Conservation (phyloP, 2,329 filamentous ascomycete genomes). For the Calycina herbarum region DNA sequence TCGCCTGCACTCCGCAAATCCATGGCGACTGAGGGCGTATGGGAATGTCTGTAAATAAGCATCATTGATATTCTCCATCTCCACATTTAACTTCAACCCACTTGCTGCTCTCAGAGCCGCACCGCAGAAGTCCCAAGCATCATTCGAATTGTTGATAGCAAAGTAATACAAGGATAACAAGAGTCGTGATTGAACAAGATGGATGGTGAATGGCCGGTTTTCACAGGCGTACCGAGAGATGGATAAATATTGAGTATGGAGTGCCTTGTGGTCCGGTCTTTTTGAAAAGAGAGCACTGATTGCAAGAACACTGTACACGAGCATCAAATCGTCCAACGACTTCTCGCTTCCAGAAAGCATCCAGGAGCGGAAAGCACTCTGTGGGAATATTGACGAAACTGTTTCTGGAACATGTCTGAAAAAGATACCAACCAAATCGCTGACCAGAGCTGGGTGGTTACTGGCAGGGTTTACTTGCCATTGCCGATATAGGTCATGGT, state of each 20-base stretch:
- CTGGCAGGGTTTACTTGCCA: constrained; percentile 51
- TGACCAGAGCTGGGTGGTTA: constrained; percentile 48
- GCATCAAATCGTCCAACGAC: constrained; percentile 55
- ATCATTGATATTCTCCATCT: constrained; percentile 51
- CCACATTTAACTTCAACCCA: constrained; percentile 63
- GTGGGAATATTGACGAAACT: constrained; percentile 57
- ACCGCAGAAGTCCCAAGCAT: constrained; percentile 64
- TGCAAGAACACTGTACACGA: constrained; percentile 60
- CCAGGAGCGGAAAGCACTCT: constrained; percentile 54
- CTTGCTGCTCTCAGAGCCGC: constrained; percentile 60
- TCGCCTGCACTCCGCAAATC: constrained; percentile 65
- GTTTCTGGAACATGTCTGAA: constrained; percentile 57
- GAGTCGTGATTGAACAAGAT: constrained; percentile 67
- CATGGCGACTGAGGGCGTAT: constrained; percentile 56
- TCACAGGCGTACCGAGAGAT: constrained; percentile 60
- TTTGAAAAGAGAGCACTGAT: constrained; percentile 56
- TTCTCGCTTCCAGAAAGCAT: constrained; percentile 47
- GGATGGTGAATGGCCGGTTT: constrained; percentile 55
- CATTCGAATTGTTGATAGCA: constrained; percentile 56
- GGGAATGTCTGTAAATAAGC: constrained; percentile 45
- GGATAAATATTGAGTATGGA: constrained; percentile 49
- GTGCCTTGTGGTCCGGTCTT: constrained; percentile 44
- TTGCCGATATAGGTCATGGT: constrained; percentile 27
- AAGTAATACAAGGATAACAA: constrained; percentile 67
- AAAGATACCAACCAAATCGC: constrained; percentile 55